phyloP scores from a whole-genome alignment of 2,329 filamentous ascomycete species.

The Phoma sp. region DNA sequence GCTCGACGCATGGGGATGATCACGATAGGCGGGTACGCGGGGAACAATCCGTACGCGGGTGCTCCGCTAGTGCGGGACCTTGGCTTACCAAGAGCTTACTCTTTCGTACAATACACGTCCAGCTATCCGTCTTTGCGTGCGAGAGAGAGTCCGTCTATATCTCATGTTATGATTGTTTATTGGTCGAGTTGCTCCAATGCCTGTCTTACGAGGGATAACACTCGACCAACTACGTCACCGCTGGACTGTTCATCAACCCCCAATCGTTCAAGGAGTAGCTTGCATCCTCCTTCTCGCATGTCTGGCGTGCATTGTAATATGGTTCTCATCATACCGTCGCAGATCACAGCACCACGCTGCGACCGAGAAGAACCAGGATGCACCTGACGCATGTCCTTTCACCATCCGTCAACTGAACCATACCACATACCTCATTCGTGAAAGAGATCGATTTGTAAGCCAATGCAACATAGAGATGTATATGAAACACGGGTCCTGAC shows the following conservation, averaged over 20 bases:
- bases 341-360: not conserved
- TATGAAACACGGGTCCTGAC: not conserved
- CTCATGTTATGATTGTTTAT: not conserved
- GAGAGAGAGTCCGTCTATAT: too few species aligned
- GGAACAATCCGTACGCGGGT: not conserved
- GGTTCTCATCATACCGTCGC: slow-evolving; percentile 1
- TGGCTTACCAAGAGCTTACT: slow-evolving; percentile 10
- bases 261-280: slow-evolving; percentile 4
- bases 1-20: not conserved
- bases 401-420: slow-evolving; percentile 20
- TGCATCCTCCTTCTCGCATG: slow-evolving; percentile 6
- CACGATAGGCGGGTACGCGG: not conserved
- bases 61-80: not conserved
- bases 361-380: not conserved
- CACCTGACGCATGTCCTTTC: slow-evolving; percentile 16
- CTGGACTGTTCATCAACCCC: not conserved
- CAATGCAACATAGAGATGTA: not conserved
- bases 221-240: not conserved
- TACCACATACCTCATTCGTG: slow-evolving; percentile 17
- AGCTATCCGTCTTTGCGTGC: too few species aligned
- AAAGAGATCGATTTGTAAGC: slow-evolving; percentile 18
- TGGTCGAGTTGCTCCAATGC: slow-evolving; percentile 1
- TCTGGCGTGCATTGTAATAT: not conserved
- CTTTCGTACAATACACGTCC: not conserved
- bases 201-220: not conserved